These are phyloP conservation scores for Leccinum solheimii DNA, from an alignment of 1,284 basidiomycete species.

Conservation along the genomic window DNA sequence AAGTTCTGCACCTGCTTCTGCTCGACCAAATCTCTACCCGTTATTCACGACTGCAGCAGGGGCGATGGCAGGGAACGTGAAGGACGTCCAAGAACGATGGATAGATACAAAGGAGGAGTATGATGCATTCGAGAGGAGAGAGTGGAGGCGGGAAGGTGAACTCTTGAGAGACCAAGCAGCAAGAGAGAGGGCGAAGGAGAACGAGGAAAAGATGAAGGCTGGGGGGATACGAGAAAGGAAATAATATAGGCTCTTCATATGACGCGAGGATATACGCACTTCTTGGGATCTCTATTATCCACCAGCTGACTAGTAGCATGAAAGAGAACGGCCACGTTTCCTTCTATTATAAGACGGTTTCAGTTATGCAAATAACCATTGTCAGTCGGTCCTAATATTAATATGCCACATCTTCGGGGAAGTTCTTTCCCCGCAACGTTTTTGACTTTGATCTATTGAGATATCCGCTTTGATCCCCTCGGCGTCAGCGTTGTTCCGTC, in stretches of 20 bases:
- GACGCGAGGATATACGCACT: not conserved
- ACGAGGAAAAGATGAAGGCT: conserved; percentile 4
- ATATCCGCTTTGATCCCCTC: conserved; percentile 9
- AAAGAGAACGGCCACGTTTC: not conserved
- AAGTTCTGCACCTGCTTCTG: conserved; percentile 40
- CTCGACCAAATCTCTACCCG: conserved; percentile 61
- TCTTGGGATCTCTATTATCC: not conserved
- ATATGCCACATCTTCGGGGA: not conserved
- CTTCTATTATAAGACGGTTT: not conserved
- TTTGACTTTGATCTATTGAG: conserved; percentile 9
- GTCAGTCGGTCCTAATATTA: not conserved
- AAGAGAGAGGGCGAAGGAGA: conserved; percentile 14
- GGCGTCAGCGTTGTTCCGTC: conserved; percentile 7
- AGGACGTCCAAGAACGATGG: conserved; percentile 90
- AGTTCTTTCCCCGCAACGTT: not conserved
- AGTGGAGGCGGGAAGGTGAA: conserved; percentile 68
- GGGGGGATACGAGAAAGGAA: conserved; percentile 31
- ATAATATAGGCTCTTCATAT: conserved; percentile 16
- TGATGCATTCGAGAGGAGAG: conserved; percentile 72
- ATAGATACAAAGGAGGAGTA: conserved; percentile 75
- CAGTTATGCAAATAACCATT: not conserved
- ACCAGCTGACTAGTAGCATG: not conserved
- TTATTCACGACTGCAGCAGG: conserved; percentile 70
- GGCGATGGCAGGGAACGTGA: conserved; percentile 54
- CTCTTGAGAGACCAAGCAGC: conserved; percentile 29